Evolutionary conservation across 2,329 filamentous ascomycete species (phyloP).

Genomic region (Phaeophleospora eucalypticola): DNA sequence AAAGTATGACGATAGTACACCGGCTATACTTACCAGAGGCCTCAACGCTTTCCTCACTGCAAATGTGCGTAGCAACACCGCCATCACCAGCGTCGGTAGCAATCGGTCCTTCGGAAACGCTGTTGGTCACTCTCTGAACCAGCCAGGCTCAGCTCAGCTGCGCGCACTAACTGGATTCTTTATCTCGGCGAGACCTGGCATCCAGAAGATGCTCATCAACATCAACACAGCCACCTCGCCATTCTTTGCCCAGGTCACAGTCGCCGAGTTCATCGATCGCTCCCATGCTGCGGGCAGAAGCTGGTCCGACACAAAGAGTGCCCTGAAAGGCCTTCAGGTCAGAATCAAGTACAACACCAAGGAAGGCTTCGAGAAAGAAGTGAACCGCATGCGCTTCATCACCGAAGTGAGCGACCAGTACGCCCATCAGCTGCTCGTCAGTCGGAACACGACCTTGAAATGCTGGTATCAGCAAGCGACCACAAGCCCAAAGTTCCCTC

Average conservation of each 20-base stretch:
- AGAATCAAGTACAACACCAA: conserved; percentile 10
- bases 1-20: neutral
- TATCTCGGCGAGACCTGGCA: conserved; percentile 16
- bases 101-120: too few species aligned
- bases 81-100: too few species aligned
- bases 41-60: conserved; percentile 14
- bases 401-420: too few species aligned
- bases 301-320: neutral
- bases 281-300: neutral
- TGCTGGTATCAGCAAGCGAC: too few species aligned
- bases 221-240: conserved; percentile 22
- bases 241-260: conserved; percentile 8
- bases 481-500: too few species aligned
- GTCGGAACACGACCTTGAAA: too few species aligned
- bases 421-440: too few species aligned
- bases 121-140: too few species aligned
- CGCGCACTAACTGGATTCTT: too few species aligned
- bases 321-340: conserved; percentile 14
- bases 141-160: too few species aligned
- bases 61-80: neutral
- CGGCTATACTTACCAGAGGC: conserved; percentile 10
- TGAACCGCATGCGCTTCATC: too few species aligned
- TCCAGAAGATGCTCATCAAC: conserved; percentile 14
- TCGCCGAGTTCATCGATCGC: conserved; percentile 2
- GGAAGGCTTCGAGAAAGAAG: too few species aligned